phyloP scores from a whole-genome alignment of 2,329 filamentous ascomycete genomes.

The Colletotrichum melonis region DNA sequence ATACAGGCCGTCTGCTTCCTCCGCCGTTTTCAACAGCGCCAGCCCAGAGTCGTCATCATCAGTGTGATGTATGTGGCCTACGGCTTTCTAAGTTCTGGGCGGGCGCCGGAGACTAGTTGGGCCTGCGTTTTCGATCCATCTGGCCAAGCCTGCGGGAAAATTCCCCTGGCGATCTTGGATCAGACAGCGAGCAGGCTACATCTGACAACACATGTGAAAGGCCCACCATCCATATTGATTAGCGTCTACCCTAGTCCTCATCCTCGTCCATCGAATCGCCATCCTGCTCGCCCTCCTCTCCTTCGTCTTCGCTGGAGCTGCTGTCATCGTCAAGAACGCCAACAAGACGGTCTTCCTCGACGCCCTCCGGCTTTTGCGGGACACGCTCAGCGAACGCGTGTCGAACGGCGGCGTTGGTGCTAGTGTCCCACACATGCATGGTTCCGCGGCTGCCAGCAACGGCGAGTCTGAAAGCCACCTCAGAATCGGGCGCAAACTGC shows the following conservation, averaged over 20 bases:
- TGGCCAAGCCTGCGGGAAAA: conserved; percentile 1
- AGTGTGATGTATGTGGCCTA: not conserved
- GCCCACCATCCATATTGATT: not conserved
- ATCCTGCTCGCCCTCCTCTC: conserved; percentile 55
- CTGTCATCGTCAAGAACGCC: conserved; percentile 77
- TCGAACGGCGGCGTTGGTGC: conserved; percentile 89
- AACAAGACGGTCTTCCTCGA: conserved; percentile 81
- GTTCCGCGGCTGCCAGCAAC: conserved; percentile 95
- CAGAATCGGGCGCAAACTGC: conserved; percentile 87
- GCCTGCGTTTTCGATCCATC: conserved; percentile 14
- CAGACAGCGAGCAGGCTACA: conserved; percentile 1
- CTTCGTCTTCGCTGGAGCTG: conserved; percentile 73
- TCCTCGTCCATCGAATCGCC: conserved; percentile 70
- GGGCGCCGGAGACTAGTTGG: not conserved
- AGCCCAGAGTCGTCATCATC: conserved; percentile 2
- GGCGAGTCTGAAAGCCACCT: conserved; percentile 91
- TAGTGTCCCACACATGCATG: conserved; percentile 95
- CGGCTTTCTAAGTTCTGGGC: not conserved
- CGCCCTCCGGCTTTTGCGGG: conserved; percentile 64
- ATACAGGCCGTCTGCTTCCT: conserved; percentile 1
- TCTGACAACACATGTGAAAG: not conserved
- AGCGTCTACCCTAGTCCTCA: conserved; percentile 42
- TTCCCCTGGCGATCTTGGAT: not conserved
- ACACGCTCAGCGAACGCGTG: conserved; percentile 80
- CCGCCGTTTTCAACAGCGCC: not conserved